phyloP scores from a whole-genome alignment of 2,329 filamentous ascomycete genomes.

The Fusarium tanahbumbuense region DNA sequence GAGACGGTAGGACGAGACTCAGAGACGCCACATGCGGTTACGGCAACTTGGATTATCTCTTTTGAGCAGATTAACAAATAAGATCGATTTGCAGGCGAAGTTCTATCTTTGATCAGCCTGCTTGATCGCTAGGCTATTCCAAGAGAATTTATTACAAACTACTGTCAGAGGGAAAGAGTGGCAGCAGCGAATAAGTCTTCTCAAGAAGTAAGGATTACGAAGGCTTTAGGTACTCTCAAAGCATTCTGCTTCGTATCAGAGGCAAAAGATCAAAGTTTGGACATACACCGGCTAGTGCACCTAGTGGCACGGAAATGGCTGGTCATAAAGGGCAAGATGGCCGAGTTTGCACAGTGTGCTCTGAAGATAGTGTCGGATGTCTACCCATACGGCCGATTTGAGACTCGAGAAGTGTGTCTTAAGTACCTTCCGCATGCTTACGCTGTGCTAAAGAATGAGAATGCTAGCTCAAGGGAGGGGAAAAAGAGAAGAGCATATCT shows the following conservation, averaged over 20 bases:
- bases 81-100: slow-evolving; percentile 35
- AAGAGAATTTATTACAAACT: slow-evolving; percentile 21
- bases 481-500: too few species aligned
- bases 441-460: too few species aligned
- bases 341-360: slow-evolving; percentile 35
- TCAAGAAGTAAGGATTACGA: background rate
- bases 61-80: slow-evolving; percentile 49
- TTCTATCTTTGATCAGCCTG: slow-evolving; percentile 50
- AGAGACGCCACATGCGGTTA: slow-evolving; percentile 44
- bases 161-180: background rate
- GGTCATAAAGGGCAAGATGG: slow-evolving; percentile 7
- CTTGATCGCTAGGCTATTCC: slow-evolving; percentile 49
- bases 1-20: slow-evolving; percentile 48
- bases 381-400: slow-evolving; percentile 40
- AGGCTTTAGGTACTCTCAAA: slow-evolving; percentile 29
- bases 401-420: slow-evolving; percentile 28
- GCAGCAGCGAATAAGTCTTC: too few species aligned
- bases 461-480: too few species aligned
- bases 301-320: slow-evolving; percentile 50
- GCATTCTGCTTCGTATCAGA: slow-evolving; percentile 46
- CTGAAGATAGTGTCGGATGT: slow-evolving; percentile 29
- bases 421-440: slow-evolving; percentile 43
- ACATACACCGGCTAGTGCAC: slow-evolving; percentile 53
- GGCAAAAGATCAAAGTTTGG: slow-evolving; percentile 21
- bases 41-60: slow-evolving; percentile 49